phyloP scores from a whole-genome alignment of 1,284 basidiomycete species.

The Leucoagaricus sp. region DNA sequence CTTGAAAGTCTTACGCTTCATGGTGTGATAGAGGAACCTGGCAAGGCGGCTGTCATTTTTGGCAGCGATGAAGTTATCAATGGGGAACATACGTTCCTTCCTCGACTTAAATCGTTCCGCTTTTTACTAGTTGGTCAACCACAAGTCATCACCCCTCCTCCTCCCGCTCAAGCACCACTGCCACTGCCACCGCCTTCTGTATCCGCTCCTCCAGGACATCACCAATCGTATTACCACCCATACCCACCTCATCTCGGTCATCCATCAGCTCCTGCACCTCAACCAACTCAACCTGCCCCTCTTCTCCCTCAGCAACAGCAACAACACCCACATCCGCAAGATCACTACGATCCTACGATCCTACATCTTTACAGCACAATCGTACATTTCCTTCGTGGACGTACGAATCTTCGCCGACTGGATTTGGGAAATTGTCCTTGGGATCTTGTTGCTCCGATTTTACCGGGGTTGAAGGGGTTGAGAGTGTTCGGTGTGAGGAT shows the following conservation, averaged over 20 bases:
- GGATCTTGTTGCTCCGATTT: conserved; percentile 52
- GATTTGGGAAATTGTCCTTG: conserved; percentile 66
- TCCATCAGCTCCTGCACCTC: neutral
- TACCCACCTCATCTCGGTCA: conserved; percentile 38
- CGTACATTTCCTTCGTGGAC: conserved; percentile 49
- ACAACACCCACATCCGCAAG: conserved; percentile 5
- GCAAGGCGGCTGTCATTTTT: conserved; percentile 60
- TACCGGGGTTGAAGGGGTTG: conserved; percentile 50
- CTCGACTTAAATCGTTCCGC: conserved; percentile 59
- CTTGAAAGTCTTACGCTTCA: conserved; percentile 63
- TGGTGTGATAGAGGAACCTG: conserved; percentile 61
- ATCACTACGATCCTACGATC: conserved; percentile 29
- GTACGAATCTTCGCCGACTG: conserved; percentile 50
- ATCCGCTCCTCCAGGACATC: neutral
- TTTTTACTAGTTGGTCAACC: conserved; percentile 65
- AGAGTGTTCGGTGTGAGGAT: conserved; percentile 58
- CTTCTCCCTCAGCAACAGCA: conserved; percentile 31
- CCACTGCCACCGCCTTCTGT: neutral
- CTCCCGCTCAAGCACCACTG: neutral
- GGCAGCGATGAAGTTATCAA: conserved; percentile 60
- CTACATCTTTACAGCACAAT: conserved; percentile 52
- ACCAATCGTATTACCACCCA: conserved; percentile 50
- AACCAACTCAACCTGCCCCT: neutral
- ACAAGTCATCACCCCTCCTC: conserved; percentile 39
- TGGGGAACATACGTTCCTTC: conserved; percentile 58